Percentiles rank a stretch among this genome's conserved stretches.
phyloP scores from a whole-genome alignment of 2,329 filamentous ascomycete genomes.

The Beauveria sp. region DNA sequence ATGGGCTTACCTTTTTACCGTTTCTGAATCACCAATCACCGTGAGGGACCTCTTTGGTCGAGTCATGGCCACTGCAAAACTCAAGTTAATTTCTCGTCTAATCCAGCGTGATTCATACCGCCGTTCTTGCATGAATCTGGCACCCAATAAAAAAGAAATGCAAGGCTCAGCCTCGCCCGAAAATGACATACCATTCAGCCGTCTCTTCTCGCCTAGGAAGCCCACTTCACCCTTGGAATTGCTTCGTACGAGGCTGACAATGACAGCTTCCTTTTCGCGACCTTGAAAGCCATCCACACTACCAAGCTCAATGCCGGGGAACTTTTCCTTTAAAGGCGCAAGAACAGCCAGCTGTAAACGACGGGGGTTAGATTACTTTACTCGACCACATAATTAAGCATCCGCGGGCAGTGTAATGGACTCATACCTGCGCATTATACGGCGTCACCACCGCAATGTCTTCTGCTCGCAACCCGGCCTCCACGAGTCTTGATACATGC shows the following conservation, averaged over 20 bases:
- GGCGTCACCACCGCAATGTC: constrained; percentile 93
- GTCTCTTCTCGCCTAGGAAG: constrained; percentile 84
- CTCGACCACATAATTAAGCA: constrained; percentile 13
- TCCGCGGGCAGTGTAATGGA: neutral
- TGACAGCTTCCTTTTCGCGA: constrained; percentile 89
- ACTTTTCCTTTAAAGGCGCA: constrained; percentile 71
- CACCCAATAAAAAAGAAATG: neutral
- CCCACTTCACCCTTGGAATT: constrained; percentile 83
- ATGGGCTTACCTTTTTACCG: constrained; percentile 68
- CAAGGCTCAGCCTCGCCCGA: constrained; percentile 3
- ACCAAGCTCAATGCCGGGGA: constrained; percentile 83
- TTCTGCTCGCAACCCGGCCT: constrained; percentile 68
- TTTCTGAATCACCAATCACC: constrained; percentile 90
- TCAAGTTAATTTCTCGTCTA: neutral
- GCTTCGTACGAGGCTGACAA: constrained; percentile 90
- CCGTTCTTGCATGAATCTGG: neutral
- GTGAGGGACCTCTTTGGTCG: constrained; percentile 84
- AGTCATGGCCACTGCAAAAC: constrained; percentile 89
- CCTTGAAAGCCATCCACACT: constrained; percentile 97
- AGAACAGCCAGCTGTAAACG: constrained; percentile 61
- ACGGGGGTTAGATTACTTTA: neutral
- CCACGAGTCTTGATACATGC: constrained; percentile 70
- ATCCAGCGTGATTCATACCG: neutral
- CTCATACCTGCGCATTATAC: constrained; percentile 78
- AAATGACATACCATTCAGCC: constrained; percentile 70